Base-by-base conservation (phyloP, 345 rosid species). In the Salix koriyanagi region DNA sequence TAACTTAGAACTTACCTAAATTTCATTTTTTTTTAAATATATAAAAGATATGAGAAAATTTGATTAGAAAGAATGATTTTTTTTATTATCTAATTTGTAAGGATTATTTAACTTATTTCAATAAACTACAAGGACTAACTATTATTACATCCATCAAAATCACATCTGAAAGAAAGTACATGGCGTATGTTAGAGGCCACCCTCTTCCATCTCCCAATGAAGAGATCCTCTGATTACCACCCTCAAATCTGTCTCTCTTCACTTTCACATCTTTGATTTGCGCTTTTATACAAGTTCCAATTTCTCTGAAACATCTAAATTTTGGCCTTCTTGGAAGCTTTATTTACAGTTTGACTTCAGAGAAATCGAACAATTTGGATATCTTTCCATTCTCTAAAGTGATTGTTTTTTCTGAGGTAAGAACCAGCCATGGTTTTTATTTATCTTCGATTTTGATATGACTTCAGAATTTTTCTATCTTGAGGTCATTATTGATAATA, bases 361-460 rank as follows among this genome's bases (percentile, higher is more conserved):
- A 42, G 73, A 67, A 66, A 76, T 52, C 60, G 56, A 56, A 6
- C 41, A 32, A 28, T 25, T 76, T 71, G 46, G 65, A 26, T 19
- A 58, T 60, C n/a, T 76, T 68, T 67, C 50, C 11, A 44, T 50
- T 50, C 3, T 54, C 48, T 23, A 12, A 61, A 30, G 67, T 54
- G 46, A 48, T 19, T 62, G 41, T 67, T 11, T 60, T 73, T 72
- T 32, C 5, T 10, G 25, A 77, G 84, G 78, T 81, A 73, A 74
- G 67, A 48, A 23, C 64, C 64, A 34, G 12, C 52, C 34, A 46
- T 62, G 41, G 72, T 37, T 25, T 64, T 60, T 67, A 6, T 46
- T 67, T 39, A 16, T 32, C 52, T 58, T 60, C 44, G n/a, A 65
- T 76, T 73, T 37, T 34, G 52, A 34, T 67, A 72, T 44, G 73